Conservation (phyloP, 805 yeast species). For the Wickerhamomyces queroliae region DNA sequence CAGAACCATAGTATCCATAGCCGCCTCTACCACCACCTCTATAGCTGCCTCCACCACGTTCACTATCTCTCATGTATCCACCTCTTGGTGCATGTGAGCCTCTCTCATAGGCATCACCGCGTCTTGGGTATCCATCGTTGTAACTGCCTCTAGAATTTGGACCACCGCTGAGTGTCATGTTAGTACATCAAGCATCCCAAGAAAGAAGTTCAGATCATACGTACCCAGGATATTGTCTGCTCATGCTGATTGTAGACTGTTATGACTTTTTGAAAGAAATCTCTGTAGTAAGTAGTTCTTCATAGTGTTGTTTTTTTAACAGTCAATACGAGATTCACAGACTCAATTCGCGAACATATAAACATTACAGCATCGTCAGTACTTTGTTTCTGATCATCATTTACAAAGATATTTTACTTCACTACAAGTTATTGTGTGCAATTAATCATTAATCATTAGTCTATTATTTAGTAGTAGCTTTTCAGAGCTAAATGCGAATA, state of each 20-base stretch:
- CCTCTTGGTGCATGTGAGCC: background rate
- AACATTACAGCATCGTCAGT: too few species aligned
- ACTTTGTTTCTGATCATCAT: too few species aligned
- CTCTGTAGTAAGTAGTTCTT: background rate
- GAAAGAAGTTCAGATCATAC: too few species aligned
- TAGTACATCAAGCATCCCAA: background rate
- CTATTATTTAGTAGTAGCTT: too few species aligned
- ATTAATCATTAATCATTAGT: background rate
- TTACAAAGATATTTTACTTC: background rate
- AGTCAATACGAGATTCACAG: too few species aligned
- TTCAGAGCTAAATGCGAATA: background rate
- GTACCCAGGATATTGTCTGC: background rate
- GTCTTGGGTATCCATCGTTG: background rate
- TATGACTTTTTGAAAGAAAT: background rate
- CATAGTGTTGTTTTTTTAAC: background rate
- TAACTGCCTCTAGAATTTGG: conserved; percentile 1
- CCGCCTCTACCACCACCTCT: conserved; percentile 1
- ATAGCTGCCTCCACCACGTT: background rate
- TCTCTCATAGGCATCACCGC: background rate
- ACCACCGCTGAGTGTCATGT: background rate
- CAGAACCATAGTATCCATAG: background rate
- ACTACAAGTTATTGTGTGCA: too few species aligned
- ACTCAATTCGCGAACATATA: too few species aligned
- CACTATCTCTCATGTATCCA: background rate
- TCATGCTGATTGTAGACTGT: background rate